phyloP scores from a whole-genome alignment of 129 eudicot genomes.

The Dittrichia graveolens region DNA sequence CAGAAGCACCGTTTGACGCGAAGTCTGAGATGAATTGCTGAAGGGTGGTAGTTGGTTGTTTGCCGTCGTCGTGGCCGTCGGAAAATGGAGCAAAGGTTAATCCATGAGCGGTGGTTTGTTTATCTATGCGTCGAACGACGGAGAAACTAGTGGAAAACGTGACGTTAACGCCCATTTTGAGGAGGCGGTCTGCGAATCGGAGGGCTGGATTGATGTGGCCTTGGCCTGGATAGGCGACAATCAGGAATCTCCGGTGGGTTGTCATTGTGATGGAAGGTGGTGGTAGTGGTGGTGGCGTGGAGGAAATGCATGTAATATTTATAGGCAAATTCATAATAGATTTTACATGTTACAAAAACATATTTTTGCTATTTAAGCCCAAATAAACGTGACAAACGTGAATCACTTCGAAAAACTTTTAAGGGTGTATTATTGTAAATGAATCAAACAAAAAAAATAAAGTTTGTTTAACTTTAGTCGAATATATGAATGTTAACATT shows the following conservation, averaged over 20 bases:
- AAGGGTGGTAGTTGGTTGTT: background rate
- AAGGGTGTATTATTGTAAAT: too few relatives aligned
- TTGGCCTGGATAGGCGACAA: slow-evolving; percentile 32
- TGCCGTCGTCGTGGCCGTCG: too few relatives aligned
- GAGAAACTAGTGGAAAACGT: background rate
- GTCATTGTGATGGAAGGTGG: background rate
- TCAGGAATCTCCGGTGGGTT: background rate
- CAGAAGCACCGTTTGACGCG: background rate
- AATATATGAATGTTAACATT: too few relatives aligned
- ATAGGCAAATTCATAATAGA: too few relatives aligned
- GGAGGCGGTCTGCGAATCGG: slow-evolving; percentile 29
- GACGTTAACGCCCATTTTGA: slow-evolving; percentile 8
- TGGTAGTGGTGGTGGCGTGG: background rate
- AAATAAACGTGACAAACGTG: too few relatives aligned
- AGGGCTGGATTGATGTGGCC: slow-evolving; percentile 47
- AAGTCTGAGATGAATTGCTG: background rate
- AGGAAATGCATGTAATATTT: background rate
- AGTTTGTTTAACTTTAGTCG: too few relatives aligned
- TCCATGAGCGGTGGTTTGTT: background rate
- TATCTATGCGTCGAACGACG: background rate
- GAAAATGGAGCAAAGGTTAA: background rate
- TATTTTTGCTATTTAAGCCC: too few relatives aligned
- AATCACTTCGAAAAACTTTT: too few relatives aligned
- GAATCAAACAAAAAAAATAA: too few relatives aligned
- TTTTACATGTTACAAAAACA: too few relatives aligned